Percentiles rank a stretch among this genome's conserved stretches.
Conservation (phyloP, 805 yeast genomes). For the Hanseniaspora osmophila region DNA sequence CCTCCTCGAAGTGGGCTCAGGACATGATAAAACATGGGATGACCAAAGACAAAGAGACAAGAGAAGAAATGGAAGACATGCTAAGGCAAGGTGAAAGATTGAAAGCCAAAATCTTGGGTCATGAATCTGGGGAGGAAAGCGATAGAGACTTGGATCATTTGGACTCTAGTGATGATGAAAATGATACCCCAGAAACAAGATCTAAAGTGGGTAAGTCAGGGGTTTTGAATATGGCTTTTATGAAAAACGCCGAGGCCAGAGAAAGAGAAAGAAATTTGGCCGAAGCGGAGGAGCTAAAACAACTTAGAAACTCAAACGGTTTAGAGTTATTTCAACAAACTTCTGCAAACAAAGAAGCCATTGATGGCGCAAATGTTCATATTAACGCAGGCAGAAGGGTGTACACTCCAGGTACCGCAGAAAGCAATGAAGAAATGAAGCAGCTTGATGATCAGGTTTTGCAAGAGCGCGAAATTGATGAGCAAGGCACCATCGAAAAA, state of each 20-base stretch:
- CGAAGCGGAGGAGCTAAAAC: constrained; percentile 36
- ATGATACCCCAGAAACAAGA: constrained; percentile 21
- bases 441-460: constrained; percentile 23
- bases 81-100: constrained; percentile 71
- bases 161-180: constrained; percentile 32
- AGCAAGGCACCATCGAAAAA: constrained; percentile 1
- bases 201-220: constrained; percentile 67
- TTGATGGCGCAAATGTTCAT: constrained; percentile 31
- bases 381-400: constrained; percentile 69
- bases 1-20: constrained; percentile 81
- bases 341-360: constrained; percentile 23
- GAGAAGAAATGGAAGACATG: constrained; percentile 92
- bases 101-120: constrained; percentile 57
- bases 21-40: constrained; percentile 81
- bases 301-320: constrained; percentile 29
- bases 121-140: constrained; percentile 29
- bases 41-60: constrained; percentile 68
- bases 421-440: constrained; percentile 17
- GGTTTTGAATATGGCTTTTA: constrained; percentile 85
- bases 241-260: constrained; percentile 77
- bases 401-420: constrained; percentile 43
- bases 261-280: constrained; percentile 44
- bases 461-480: constrained; percentile 35
- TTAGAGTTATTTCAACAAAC: constrained; percentile 20
- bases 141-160: constrained; percentile 31